These are phyloP conservation scores for Pholiota conissans DNA, from an alignment of 768 basidiomycete species.

Conservation along the genomic window DNA sequence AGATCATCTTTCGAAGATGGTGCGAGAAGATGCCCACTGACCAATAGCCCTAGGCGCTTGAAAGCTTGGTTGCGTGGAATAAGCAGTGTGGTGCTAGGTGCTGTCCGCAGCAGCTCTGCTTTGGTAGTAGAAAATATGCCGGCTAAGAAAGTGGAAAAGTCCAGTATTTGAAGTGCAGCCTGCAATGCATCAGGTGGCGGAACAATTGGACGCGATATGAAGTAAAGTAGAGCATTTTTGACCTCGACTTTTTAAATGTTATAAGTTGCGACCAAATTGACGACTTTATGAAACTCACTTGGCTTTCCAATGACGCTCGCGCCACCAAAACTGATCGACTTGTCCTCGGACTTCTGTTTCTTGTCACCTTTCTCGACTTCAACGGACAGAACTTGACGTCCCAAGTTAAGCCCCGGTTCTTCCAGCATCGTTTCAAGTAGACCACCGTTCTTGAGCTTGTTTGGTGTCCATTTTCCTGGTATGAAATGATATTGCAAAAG, in stretches of 20 bases:
- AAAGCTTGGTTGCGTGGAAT: conserved; percentile 93
- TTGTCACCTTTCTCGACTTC: conserved; percentile 56
- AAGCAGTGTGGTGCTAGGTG: conserved; percentile 76
- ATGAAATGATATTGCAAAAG: conserved; percentile 90
- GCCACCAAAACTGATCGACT: conserved; percentile 78
- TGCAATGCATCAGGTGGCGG: conserved; percentile 83
- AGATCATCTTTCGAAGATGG: conserved; percentile 79
- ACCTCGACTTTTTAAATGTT: conserved; percentile 53
- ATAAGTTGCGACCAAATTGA: not conserved
- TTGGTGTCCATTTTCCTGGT: conserved; percentile 71
- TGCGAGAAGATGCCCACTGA: conserved; percentile 83
- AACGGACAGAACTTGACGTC: conserved; percentile 69
- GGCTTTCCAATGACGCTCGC: conserved; percentile 77
- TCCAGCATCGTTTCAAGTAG: conserved; percentile 78
- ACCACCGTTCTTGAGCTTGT: conserved; percentile 71
- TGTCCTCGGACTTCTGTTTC: conserved; percentile 40
- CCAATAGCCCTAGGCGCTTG: conserved; percentile 77
- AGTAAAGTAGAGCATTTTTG: conserved; percentile 84
- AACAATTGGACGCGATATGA: conserved; percentile 78
- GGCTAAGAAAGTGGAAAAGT: conserved; percentile 88
- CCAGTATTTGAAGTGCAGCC: conserved; percentile 78
- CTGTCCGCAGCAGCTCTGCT: conserved; percentile 63
- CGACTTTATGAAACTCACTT: conserved; percentile 44
- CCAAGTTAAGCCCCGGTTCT: conserved; percentile 67
- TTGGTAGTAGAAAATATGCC: conserved; percentile 85